These are phyloP conservation scores for Pseudogymnoascus sp. DNA, from an alignment of 2,329 filamentous ascomycete genomes.

Conservation along the genomic window DNA sequence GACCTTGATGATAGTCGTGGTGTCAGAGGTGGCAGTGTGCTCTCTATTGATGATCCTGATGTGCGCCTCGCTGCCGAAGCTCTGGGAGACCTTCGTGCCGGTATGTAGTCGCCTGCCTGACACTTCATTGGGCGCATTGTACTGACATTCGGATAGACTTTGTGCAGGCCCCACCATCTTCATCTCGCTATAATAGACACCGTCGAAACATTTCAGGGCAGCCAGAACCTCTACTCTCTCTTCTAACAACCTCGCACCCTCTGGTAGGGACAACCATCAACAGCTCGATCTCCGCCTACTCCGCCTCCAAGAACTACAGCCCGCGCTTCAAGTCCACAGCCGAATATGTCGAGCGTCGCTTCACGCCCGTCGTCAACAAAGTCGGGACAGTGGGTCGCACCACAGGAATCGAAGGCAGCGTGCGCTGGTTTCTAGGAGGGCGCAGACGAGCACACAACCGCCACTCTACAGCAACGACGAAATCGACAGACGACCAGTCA, in stretches of 20 bases:
- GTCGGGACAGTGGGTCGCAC: slow-evolving; percentile 74
- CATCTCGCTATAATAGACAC: slow-evolving; percentile 6
- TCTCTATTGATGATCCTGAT: slow-evolving; percentile 53
- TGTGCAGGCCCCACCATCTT: slow-evolving; percentile 49
- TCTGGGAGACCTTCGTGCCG: slow-evolving; percentile 63
- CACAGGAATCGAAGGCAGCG: slow-evolving; percentile 79
- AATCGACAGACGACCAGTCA: slow-evolving; percentile 32
- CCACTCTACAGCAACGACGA: slow-evolving; percentile 37
- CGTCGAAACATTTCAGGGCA: slow-evolving; percentile 25
- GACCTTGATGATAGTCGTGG: slow-evolving; percentile 25
- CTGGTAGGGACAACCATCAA: slow-evolving; percentile 78
- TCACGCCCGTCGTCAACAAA: slow-evolving; percentile 78
- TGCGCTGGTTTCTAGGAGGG: slow-evolving; percentile 71
- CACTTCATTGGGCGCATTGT: background rate
- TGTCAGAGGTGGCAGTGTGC: slow-evolving; percentile 25
- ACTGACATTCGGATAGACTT: slow-evolving; percentile 43
- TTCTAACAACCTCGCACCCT: slow-evolving; percentile 82
- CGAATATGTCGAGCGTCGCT: slow-evolving; percentile 81
- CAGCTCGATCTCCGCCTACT: slow-evolving; percentile 76
- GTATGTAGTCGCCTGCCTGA: slow-evolving; percentile 36
- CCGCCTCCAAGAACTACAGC: slow-evolving; percentile 80
- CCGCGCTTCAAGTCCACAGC: slow-evolving; percentile 82
- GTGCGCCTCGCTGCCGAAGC: slow-evolving; percentile 66
- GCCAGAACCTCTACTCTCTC: slow-evolving; percentile 71
- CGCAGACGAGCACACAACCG: slow-evolving; percentile 27